These are phyloP conservation scores for Rhizoclosmatium globosum DNA, from an alignment of 192 early-diverging fungal genomes.

Conservation along the genomic window DNA sequence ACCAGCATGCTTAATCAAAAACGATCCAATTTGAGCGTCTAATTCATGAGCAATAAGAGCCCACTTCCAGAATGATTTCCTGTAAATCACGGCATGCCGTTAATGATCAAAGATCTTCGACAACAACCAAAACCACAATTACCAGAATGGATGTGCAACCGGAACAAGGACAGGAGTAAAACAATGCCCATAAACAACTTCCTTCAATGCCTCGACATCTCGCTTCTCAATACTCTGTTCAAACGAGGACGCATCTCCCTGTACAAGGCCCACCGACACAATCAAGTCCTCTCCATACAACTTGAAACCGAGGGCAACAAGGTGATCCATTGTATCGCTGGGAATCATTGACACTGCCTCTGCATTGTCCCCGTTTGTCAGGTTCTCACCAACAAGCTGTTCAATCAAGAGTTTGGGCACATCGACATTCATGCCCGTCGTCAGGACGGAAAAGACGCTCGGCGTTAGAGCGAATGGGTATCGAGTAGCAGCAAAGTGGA, in stretches of 20 bases:
- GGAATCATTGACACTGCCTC: conserved; percentile 5
- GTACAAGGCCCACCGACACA: not conserved
- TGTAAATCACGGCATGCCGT: not conserved
- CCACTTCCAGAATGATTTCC: conserved; percentile 12
- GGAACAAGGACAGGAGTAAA: conserved; percentile 28
- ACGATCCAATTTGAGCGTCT: conserved; percentile 5
- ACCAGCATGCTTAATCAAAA: conserved; percentile 3
- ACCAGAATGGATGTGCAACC: conserved; percentile 7
- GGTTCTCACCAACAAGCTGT: not conserved
- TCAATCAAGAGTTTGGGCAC: conserved; percentile 34
- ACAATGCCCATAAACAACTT: conserved; percentile 17
- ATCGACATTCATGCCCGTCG: not conserved
- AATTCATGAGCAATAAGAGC: not conserved
- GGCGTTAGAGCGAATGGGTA: conserved; percentile 25
- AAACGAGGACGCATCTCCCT: not conserved
- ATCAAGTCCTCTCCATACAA: conserved; percentile 25
- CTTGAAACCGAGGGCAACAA: conserved; percentile 38
- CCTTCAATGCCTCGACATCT: conserved; percentile 3
- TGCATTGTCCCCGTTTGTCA: not conserved
- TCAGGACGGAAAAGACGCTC: conserved; percentile 26
- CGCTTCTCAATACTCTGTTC: not conserved
- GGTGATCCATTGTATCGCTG: conserved; percentile 29
- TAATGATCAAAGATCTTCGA: not conserved
- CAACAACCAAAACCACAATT: not conserved
- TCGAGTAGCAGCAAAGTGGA: not conserved